These are phyloP conservation scores for Alternaria panax DNA, from an alignment of 2,329 filamentous ascomycete genomes.

Conservation along the genomic window DNA sequence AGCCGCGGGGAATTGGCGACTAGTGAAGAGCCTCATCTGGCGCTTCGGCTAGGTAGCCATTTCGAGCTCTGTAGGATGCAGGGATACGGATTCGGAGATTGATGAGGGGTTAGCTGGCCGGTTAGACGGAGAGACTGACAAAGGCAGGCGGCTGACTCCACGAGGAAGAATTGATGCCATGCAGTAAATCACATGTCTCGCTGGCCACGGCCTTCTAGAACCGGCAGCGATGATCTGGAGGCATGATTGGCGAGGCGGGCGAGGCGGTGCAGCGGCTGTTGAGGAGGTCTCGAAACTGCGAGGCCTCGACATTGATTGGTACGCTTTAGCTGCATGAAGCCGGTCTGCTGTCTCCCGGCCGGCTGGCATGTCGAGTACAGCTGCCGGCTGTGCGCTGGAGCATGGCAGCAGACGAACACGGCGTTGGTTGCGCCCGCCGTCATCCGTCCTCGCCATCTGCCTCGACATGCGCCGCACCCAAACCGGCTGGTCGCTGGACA, in stretches of 20 bases:
- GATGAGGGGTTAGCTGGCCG: constrained; percentile 11
- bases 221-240: constrained; percentile 11
- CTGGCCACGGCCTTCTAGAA: constrained; percentile 33
- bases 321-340: constrained; percentile 8
- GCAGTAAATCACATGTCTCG: constrained; percentile 24
- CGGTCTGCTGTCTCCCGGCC: not conserved
- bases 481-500: constrained; percentile 28
- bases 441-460: constrained; percentile 25
- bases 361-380: not conserved
- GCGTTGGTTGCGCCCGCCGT: constrained; percentile 8
- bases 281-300: constrained; percentile 23
- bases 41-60: constrained; percentile 21
- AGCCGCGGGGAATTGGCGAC: constrained; percentile 28
- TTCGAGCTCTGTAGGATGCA: constrained; percentile 1
- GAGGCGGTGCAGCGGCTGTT: constrained; percentile 46
- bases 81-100: constrained; percentile 20
- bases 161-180: constrained; percentile 24
- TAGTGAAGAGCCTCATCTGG: constrained; percentile 42
- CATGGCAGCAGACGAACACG: not conserved
- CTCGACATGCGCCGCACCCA: not conserved
- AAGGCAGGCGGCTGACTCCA: constrained; percentile 29
- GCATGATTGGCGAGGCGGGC: constrained; percentile 20
- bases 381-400: not conserved
- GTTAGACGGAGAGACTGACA: constrained; percentile 18
- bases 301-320: constrained; percentile 30